Conservation (phyloP, 768 basidiomycete genomes). For the Naganishia randhawae region DNA sequence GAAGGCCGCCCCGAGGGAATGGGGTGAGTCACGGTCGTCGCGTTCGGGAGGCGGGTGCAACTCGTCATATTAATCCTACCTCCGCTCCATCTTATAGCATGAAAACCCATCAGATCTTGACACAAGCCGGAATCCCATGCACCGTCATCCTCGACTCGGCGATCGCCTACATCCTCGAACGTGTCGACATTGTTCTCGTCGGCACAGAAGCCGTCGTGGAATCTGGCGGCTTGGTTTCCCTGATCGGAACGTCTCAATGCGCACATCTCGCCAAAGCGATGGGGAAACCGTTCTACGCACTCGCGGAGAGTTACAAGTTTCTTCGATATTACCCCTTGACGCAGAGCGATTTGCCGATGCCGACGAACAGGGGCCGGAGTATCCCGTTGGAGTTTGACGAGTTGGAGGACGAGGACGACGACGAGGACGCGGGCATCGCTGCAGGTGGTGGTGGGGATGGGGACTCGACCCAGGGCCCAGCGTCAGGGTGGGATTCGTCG, state of each 20-base stretch:
- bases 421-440: no score
- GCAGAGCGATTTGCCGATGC: slow-evolving; percentile 48
- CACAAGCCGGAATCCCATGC: slow-evolving; percentile 86
- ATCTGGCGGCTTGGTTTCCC: slow-evolving; percentile 60
- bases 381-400: slow-evolving; percentile 57
- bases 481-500: not conserved
- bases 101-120: slow-evolving; percentile 82
- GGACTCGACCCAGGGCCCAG: not conserved
- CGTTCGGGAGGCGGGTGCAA: no score
- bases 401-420: slow-evolving; percentile 29
- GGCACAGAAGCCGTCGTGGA: slow-evolving; percentile 98
- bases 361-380: slow-evolving; percentile 64
- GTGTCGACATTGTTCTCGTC: slow-evolving; percentile 89
- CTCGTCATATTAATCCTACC: no score
- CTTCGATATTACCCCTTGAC: slow-evolving; percentile 79
- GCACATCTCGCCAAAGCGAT: slow-evolving; percentile 91
- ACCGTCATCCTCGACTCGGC: slow-evolving; percentile 93
- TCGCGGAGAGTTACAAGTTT: slow-evolving; percentile 97
- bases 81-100: slow-evolving; percentile 60
- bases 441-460: not conserved
- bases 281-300: slow-evolving; percentile 92
- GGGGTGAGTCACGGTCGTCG: slow-evolving; percentile 60
- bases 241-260: slow-evolving; percentile 89
- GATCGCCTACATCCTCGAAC: slow-evolving; percentile 94
- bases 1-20: slow-evolving; percentile 86